phyloP scores from a whole-genome alignment of 2,329 filamentous ascomycete species.

The Cladobotryum mycophilum region DNA sequence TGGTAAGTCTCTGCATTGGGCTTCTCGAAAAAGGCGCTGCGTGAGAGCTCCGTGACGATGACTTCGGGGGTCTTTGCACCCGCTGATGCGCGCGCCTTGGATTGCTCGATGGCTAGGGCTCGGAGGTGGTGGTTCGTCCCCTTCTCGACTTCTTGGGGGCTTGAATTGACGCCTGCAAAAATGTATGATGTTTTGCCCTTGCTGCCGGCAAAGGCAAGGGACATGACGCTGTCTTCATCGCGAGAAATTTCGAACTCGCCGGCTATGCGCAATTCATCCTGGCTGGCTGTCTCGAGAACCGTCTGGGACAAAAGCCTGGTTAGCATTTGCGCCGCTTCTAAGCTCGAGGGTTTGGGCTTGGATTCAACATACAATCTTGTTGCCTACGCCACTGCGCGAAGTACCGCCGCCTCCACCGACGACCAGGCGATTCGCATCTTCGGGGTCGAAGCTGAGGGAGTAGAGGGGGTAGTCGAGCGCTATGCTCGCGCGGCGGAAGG shows the following conservation, averaged over 20 bases:
- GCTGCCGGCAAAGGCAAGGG: slow-evolving; percentile 62
- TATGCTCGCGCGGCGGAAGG: slow-evolving; percentile 50
- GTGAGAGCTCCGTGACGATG: slow-evolving; percentile 47
- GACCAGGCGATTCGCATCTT: slow-evolving; percentile 67
- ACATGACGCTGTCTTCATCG: slow-evolving; percentile 85
- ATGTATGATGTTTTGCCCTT: slow-evolving; percentile 47
- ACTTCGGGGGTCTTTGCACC: slow-evolving; percentile 23
- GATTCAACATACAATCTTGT: slow-evolving; percentile 65
- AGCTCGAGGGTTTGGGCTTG: neutral
- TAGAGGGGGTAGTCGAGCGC: slow-evolving; percentile 79
- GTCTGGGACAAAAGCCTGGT: slow-evolving; percentile 41
- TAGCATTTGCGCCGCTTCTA: slow-evolving; percentile 4
- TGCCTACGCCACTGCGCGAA: slow-evolving; percentile 72
- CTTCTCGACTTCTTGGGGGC: slow-evolving; percentile 61
- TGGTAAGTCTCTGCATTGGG: slow-evolving; percentile 51
- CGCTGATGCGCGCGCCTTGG: slow-evolving; percentile 26
- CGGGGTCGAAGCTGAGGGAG: slow-evolving; percentile 79
- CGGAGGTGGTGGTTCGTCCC: slow-evolving; percentile 82
- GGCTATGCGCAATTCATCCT: slow-evolving; percentile 55
- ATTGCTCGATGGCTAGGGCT: slow-evolving; percentile 56
- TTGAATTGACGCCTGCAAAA: slow-evolving; percentile 81
- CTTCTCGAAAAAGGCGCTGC: slow-evolving; percentile 46
- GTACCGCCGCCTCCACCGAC: slow-evolving; percentile 86
- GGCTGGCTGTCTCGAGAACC: slow-evolving; percentile 63
- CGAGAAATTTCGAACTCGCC: slow-evolving; percentile 72